Base-by-base conservation (phyloP, 768 basidiomycete genomes). In the Rhizopogon vulgaris region DNA sequence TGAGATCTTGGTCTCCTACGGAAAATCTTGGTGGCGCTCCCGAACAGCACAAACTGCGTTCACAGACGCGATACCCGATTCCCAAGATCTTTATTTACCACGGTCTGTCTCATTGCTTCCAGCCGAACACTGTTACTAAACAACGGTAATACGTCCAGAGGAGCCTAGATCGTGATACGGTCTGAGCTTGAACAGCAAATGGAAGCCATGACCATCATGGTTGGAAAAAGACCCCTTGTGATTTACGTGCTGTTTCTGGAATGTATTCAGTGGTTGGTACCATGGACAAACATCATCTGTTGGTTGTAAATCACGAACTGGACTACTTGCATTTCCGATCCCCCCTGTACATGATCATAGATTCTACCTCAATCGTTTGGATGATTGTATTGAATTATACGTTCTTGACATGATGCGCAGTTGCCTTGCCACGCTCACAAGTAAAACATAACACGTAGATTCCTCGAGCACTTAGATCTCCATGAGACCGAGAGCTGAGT, bases 1-100 rank as follows among this genome's bases (percentile, higher is more conserved):
- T 11, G 93, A 95, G 68, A 78, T 97, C 30, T 63, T 93, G 27
- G 88, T 94, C 18, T 89, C 85, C 11, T 95, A 95, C 63, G 94
- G 94, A 18, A 92, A 91, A 62, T 75, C 78, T 15, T 91, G 87
- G 85, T 94, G 91, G 92, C 71, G 64, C 11, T 74, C 75, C 51
- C 74, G 45, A 46, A 46, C 14, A 46, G 8, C 45, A 14, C 45
- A 34, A 22, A 22, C 22, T 22, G 22, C 22, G 15, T 34, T 34
- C 32, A 46, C 30, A 15, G 18, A 46, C 30, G 18, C 30, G n/a
- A 18, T 45, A 15, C 18, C 45, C 18, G 4, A 46, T 46, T 22
- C 22, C 30, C 32, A 46, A 24, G 24, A 22, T 46, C 18, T n/a
- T 45, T 30, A n/a, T 15, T 34, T 10, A 24, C 14, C 22, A 34